phyloP scores from a whole-genome alignment of 2,329 filamentous ascomycete genomes.

The Thelonectria blattea region DNA sequence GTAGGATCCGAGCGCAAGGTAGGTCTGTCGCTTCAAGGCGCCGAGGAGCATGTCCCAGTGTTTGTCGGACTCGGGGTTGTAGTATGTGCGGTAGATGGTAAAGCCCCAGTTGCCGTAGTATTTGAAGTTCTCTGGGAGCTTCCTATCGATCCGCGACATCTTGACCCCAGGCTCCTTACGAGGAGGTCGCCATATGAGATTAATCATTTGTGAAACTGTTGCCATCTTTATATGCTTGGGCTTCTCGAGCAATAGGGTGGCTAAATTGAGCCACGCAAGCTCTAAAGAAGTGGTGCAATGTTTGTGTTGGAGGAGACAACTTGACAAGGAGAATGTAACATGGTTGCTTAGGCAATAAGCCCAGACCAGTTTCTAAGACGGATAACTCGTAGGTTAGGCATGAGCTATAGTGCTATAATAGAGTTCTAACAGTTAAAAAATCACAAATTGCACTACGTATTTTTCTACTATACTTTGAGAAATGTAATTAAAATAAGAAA shows the following conservation, averaged over 20 bases:
- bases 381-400: neutral
- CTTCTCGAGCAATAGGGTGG: neutral
- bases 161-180: slow-evolving; percentile 4
- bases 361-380: neutral
- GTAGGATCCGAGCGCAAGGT: slow-evolving; percentile 4
- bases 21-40: slow-evolving; percentile 7
- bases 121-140: slow-evolving; percentile 12
- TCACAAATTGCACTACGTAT: too few species aligned
- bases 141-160: slow-evolving; percentile 1
- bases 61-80: slow-evolving; percentile 7
- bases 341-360: neutral
- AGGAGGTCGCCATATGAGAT: slow-evolving; percentile 2
- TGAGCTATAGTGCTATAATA: too few species aligned
- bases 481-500: too few species aligned
- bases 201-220: slow-evolving; percentile 8
- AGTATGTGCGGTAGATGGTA: slow-evolving; percentile 17
- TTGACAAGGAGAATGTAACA: slow-evolving; percentile 9
- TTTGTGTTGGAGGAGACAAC: neutral
- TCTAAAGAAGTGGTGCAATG: slow-evolving; percentile 3
- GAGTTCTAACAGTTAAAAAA: too few species aligned
- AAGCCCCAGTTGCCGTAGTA: slow-evolving; percentile 22
- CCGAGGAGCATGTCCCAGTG: slow-evolving; percentile 14
- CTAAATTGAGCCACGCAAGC: neutral
- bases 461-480: too few species aligned
- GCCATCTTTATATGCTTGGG: slow-evolving; percentile 3